phyloP scores from a whole-genome alignment of 257 asterid genomes.

The Solanum bukasovii region DNA sequence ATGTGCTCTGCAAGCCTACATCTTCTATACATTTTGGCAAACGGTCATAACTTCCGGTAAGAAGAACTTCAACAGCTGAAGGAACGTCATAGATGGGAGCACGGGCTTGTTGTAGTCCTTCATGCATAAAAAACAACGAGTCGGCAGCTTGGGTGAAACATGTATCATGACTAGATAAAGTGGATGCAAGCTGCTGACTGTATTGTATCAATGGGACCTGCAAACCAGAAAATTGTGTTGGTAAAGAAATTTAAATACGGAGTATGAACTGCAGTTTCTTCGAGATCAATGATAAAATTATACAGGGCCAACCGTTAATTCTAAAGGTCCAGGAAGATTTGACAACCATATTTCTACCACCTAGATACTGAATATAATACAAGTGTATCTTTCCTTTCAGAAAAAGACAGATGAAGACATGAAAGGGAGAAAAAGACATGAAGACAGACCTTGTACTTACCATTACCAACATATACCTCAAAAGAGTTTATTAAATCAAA shows the following conservation, averaged over 20 bases:
- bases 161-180: constrained; percentile 89
- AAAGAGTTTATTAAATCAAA: neutral
- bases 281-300: neutral
- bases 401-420: neutral
- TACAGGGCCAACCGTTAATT: neutral
- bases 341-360: neutral
- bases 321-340: neutral
- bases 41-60: constrained; percentile 72
- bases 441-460: neutral
- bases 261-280: neutral
- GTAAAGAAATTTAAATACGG: neutral
- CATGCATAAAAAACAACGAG: constrained; percentile 97
- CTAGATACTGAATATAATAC: neutral
- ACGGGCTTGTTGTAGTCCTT: constrained; percentile 97
- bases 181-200: constrained; percentile 82
- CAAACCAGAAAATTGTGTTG: constrained; percentile 15
- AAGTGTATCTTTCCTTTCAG: neutral
- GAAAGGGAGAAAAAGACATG: neutral
- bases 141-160: constrained; percentile 98
- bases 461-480: neutral
- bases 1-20: constrained; percentile 63
- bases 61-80: constrained; percentile 84
- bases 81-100: constrained; percentile 98
- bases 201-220: constrained; percentile 95
- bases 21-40: constrained; percentile 93